Conservation (phyloP, 1,284 basidiomycete species). For the Cryptococcus amylolentus region DNA sequence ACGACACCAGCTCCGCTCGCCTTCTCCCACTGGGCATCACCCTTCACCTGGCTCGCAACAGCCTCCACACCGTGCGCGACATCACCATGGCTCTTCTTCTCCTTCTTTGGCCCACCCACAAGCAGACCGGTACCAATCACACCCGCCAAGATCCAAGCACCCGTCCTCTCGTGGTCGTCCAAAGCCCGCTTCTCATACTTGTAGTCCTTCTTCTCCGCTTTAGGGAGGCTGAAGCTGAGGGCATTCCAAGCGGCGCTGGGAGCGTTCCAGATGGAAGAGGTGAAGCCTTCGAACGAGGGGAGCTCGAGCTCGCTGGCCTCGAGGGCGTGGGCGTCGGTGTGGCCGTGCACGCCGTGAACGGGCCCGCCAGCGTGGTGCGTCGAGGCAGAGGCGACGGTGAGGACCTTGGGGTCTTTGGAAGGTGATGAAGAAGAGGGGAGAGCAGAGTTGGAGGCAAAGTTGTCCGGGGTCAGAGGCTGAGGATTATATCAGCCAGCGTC, state of each 20-base stretch:
- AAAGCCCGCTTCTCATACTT: conserved; percentile 52
- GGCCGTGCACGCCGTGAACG: conserved; percentile 58
- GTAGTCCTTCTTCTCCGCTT: conserved; percentile 24
- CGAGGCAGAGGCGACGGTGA: conserved; percentile 65
- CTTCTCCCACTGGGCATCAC: conserved; percentile 33
- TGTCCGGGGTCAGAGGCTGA: conserved; percentile 46
- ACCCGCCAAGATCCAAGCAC: conserved; percentile 58
- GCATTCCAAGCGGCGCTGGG: conserved; percentile 18
- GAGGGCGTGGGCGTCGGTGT: conserved; percentile 27
- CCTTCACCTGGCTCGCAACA: conserved; percentile 14
- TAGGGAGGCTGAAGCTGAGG: conserved; percentile 16
- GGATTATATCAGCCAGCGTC: background rate
- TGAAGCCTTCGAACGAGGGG: conserved; percentile 6
- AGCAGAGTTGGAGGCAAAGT: conserved; percentile 30
- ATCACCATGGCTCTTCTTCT: conserved; percentile 6
- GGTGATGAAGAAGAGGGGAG: conserved; percentile 2
- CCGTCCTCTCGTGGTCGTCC: conserved; percentile 56
- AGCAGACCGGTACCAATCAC: conserved; percentile 58
- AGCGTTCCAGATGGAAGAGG: conserved; percentile 12
- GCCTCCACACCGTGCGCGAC: conserved; percentile 1
- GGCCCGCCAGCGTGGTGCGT: conserved; percentile 65
- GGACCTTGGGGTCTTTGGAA: conserved; percentile 53
- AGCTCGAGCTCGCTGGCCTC: conserved; percentile 13
- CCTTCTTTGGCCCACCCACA: conserved; percentile 49
- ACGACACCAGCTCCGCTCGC: conserved; percentile 39